Evolutionary conservation across 1,139 yeast genomes (phyloP), one percentile per base, ranked within the genome.

Genomic region (Candida tetrigidarum): DNA sequence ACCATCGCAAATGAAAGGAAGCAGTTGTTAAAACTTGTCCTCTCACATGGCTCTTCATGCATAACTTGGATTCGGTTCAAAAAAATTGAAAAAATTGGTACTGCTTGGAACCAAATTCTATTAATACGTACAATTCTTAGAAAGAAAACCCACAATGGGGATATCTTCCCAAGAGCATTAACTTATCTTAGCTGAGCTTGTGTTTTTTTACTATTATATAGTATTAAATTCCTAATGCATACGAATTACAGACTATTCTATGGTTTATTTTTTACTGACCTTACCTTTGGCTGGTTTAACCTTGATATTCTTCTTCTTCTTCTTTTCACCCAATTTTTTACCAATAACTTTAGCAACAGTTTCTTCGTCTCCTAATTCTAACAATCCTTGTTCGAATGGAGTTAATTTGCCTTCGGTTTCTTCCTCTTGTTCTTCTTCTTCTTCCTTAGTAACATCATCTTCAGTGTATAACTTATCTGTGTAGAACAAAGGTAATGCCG

Each of bases 401-500:
- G 87, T 71, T 45, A 83, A 70, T 51, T 71, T 73, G 45, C 71
- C 69, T n/a, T 41, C 46, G 37, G 66, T 59, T 35, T 53, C 66
- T 34, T 67, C 70, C 41, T 71, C 69, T 41, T 49, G 47, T 32
- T 64, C 59, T 28, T 63, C 57, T 41, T 59, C 66, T 23, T 53
- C 60, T n/a, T 50, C 55, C 25, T 57, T 63, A 33, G 55, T 51
- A 29, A 62, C 58, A 50, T 67, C 72, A 12, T 59, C 60, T 12
- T 67, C 69, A 34, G 67, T 60, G 62, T 79, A 82, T 41, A 89
- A 74, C 48, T 74, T 76, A 30, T 85, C 85, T 39, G 86, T 73
- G 59, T 84, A 80, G 67, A 75, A 93, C 50, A 93, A 73, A 34
- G 99, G 98, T 58, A 93, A 73, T 16, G 93, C 80, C 22, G 97